Percentiles rank a stretch among this genome's conserved stretches.
phyloP scores from a whole-genome alignment of 2,329 filamentous ascomycete species.

The Emergomyces orientalis region DNA sequence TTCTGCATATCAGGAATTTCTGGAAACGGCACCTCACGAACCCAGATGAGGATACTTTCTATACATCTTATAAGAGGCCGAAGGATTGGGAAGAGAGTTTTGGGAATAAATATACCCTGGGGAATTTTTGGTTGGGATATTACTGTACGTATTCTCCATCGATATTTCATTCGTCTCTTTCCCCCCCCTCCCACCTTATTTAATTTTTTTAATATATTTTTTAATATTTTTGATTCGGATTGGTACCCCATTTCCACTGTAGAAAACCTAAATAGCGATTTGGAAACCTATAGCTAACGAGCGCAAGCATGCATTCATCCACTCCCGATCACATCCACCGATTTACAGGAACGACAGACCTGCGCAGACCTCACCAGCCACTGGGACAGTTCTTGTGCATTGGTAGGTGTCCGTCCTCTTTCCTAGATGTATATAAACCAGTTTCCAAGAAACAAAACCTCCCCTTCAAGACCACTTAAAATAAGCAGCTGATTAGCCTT shows the following conservation, averaged over 20 bases:
- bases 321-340: slow-evolving; percentile 20
- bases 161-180: neutral
- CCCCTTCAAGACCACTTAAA: neutral
- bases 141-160: slow-evolving; percentile 22
- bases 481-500: neutral
- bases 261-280: no score
- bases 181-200: neutral
- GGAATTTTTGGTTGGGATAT: slow-evolving; percentile 26
- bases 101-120: slow-evolving; percentile 11
- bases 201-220: no score
- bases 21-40: slow-evolving; percentile 35
- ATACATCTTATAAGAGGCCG: slow-evolving; percentile 21
- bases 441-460: neutral
- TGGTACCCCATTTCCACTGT: no score
- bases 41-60: slow-evolving; percentile 21
- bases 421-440: neutral
- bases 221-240: neutral
- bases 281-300: neutral
- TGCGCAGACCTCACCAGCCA: slow-evolving; percentile 23
- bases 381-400: slow-evolving; percentile 16
- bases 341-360: slow-evolving; percentile 26
- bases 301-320: slow-evolving; percentile 29
- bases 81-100: slow-evolving; percentile 14
- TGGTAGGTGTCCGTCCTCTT: slow-evolving; percentile 17
- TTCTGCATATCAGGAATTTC: slow-evolving; percentile 36